Base-by-base conservation (phyloP, 768 basidiomycete genomes). In the Mycena sanguinolenta region DNA sequence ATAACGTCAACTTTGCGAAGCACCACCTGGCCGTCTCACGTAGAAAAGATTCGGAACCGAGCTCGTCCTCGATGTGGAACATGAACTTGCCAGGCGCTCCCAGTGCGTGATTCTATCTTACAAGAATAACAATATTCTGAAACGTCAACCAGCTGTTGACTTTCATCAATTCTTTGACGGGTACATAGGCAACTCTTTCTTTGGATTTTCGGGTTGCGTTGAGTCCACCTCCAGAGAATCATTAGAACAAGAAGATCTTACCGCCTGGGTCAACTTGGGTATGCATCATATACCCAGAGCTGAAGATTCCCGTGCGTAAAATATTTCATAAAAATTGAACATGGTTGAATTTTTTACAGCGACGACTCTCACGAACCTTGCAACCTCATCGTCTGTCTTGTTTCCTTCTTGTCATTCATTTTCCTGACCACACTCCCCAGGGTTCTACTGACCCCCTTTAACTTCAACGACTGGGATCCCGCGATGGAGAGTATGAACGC, bases 241-340 rank as follows among this genome's bases (percentile, higher is more conserved):
- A 65, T 83, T 92, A 55, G 86, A 85, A 0, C 90, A 92, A 75
- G 83, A 89, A 74, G 91, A 92, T 76, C 77, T 92, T 19, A 90
- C 91, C 4, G 86, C 86, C 21, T 92, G 90, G 89, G 75, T 92
- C 62, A 91, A 91, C 71, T 72, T 92, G 44, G 91, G 91, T 23
- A 91, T 84, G 80, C 91, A 92, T 76, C 91, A 92, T 74, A 79
- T 91, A 58, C 89, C 89, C 1, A 87, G 89, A 74, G 86, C 91
- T 5, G 91, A 92, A 78, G 90, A 91, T 77, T 83, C 87, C 1
- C 90, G 72, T 73, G 5, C 50, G 68, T 50, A 32, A 28, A n/a
- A n/a, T 10, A 59, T 54, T 32, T 23, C 44, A 25, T 34, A 25
- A 1, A 25, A 25, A 3, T 27, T 32, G 44, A 38, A n/a, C 7